These are phyloP conservation scores for Ambrosiella cleistominuta DNA, from an alignment of 2,329 filamentous ascomycete genomes.

Conservation along the genomic window DNA sequence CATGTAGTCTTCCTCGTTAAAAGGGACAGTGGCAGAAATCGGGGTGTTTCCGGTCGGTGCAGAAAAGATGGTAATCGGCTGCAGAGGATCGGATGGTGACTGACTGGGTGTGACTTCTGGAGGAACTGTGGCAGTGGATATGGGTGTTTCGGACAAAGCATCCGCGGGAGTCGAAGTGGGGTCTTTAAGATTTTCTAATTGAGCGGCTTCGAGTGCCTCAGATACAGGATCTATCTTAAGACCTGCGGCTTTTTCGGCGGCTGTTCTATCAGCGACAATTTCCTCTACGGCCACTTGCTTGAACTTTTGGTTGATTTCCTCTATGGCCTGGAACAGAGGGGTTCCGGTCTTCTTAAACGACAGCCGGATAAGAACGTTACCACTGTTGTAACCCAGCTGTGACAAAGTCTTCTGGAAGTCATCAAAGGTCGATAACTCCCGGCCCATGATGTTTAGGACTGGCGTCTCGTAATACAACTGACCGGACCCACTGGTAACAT, in stretches of 20 bases:
- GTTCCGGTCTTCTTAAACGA: constrained; percentile 58
- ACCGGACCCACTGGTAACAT: constrained; percentile 41
- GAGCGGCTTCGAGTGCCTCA: background rate
- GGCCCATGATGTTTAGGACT: constrained; percentile 64
- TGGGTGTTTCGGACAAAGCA: background rate
- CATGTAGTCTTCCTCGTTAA: constrained; percentile 58
- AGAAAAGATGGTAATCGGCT: constrained; percentile 54
- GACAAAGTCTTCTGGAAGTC: constrained; percentile 80
- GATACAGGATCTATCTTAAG: background rate
- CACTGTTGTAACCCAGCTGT: constrained; percentile 73
- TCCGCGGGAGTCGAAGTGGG: background rate
- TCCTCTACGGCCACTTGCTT: constrained; percentile 26
- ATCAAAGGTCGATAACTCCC: constrained; percentile 56
- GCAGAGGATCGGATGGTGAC: constrained; percentile 21
- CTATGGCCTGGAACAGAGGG: constrained; percentile 72
- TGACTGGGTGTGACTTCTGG: constrained; percentile 2
- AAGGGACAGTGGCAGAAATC: constrained; percentile 46
- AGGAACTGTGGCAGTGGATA: background rate
- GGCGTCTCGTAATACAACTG: constrained; percentile 80
- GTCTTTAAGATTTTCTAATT: too few relatives aligned
- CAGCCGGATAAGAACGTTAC: constrained; percentile 62
- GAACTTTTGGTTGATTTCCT: constrained; percentile 62
- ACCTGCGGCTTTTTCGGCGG: background rate
- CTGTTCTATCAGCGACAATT: constrained; percentile 7
- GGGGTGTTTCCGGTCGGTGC: constrained; percentile 61